Evolutionary conservation across 768 basidiomycete genomes (phyloP), one percentile per base, ranked within the genome.

Genomic region (Lentinula guzmanii): DNA sequence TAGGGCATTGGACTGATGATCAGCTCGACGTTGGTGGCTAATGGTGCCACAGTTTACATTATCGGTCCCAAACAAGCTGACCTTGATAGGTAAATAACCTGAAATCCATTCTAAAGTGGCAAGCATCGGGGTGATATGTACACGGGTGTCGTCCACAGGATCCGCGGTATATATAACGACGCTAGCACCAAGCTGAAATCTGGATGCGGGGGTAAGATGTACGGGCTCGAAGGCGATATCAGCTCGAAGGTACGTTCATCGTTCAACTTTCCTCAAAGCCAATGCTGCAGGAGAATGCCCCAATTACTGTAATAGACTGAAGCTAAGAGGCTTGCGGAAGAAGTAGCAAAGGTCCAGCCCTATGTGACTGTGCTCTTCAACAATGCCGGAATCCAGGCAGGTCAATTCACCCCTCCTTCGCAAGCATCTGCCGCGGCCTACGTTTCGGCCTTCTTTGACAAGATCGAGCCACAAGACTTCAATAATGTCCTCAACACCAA

Each of bases 1-100:
- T 61, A 77, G 78, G 81, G 81, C 0, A 80, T 81, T n/a, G 81
- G 81, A 1, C 67, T 81, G 46, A 82, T 82, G 81, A 79, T 82
- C 21, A 74, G 72, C 61, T 75, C 76, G 9, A 79, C 80, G 0
- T 67, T 82, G 1, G 63, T 80, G 9, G 77, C 79, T 2, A 82
- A 82, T 62, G 79, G 79, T 7, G 81, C 81, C 1, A 77, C 71
- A 0, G 81, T 82, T 2, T 81, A 80, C 58, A 78, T 81, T 46
- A 75, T 81, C 33, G 81, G 79, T 0, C 77, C 76, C 2, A 71
- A 70, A 8, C 77, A 79, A 62, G 70, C 59, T 4, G 75, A 76
- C 18, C 70, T 80, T n/a, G 75, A 79, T 61, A 71, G 65, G 76
- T 78, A 52, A n/a, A 15, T 5, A 60, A 24, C 16, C 24, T 34